Percentiles rank a stretch among this genome's conserved stretches.
Conservation (phyloP, 805 yeast genomes). For the Metschnikowia reukaufii region DNA sequence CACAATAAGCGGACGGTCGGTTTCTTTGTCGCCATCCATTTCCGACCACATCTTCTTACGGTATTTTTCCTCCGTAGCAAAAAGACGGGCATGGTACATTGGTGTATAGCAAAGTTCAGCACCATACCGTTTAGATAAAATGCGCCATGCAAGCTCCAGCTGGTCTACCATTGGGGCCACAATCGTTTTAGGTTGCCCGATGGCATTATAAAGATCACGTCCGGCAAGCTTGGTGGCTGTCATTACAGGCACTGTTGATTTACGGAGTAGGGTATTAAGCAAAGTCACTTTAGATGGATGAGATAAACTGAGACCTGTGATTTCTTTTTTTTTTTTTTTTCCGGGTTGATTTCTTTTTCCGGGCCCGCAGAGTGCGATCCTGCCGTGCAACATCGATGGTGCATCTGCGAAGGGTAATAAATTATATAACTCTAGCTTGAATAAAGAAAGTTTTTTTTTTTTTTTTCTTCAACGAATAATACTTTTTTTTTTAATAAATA, state of each 20-base stretch:
- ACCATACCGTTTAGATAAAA: slow-evolving; percentile 81
- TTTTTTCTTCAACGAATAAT: too few relatives aligned
- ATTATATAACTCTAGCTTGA: background rate
- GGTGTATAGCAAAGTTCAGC: slow-evolving; percentile 96
- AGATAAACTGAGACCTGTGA: background rate
- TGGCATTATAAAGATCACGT: slow-evolving; percentile 62
- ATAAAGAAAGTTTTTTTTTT: too few relatives aligned
- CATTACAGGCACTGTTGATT: slow-evolving; percentile 10
- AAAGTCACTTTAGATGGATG: slow-evolving; percentile 8
- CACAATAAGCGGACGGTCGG: slow-evolving; percentile 85
- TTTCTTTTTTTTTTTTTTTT: slow-evolving; percentile 1
- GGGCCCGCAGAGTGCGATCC: background rate
- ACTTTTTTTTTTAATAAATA: background rate
- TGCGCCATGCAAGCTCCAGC: slow-evolving; percentile 93
- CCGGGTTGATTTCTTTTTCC: background rate
- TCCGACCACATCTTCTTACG: slow-evolving; percentile 69
- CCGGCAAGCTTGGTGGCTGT: slow-evolving; percentile 45
- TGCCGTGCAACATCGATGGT: background rate
- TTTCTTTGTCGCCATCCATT: slow-evolving; percentile 65
- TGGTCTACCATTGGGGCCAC: slow-evolving; percentile 99
- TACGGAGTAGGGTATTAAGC: background rate
- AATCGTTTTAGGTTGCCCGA: slow-evolving; percentile 77
- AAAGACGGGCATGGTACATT: slow-evolving; percentile 90
- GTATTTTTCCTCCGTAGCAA: slow-evolving; percentile 82
- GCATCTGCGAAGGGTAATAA: background rate